Evolutionary conservation across 306 rosid genomes (phyloP).

Genomic region (Castanea mollissima): DNA sequence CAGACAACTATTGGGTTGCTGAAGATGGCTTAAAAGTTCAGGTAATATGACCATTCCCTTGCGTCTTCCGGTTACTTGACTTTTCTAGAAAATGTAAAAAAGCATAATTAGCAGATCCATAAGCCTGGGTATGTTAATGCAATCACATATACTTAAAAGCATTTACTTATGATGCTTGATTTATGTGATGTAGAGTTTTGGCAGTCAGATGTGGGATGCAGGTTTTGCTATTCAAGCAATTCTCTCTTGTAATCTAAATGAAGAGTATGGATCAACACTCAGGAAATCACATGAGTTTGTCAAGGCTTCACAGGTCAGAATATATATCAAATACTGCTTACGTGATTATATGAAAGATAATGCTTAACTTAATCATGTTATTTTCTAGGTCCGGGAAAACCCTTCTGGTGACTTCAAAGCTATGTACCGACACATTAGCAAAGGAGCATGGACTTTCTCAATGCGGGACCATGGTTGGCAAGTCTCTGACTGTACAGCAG

Average conservation of each 20-base stretch:
- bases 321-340: background rate
- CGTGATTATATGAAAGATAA: background rate
- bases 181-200: conserved; percentile 36
- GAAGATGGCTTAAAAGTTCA: conserved; percentile 82
- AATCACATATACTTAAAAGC: background rate
- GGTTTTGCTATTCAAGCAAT: conserved; percentile 58
- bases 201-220: conserved; percentile 57
- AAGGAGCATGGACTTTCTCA: conserved; percentile 65
- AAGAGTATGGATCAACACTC: conserved; percentile 49
- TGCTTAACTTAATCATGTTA: background rate
- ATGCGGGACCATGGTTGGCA: conserved; percentile 57
- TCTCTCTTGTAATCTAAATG: conserved; percentile 40
- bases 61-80: too few species aligned
- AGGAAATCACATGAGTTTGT: conserved; percentile 54
- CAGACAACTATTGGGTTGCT: conserved; percentile 67
- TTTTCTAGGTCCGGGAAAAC: conserved; percentile 40
- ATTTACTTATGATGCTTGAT: background rate
- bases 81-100: too few species aligned
- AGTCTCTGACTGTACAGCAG: conserved; percentile 70
- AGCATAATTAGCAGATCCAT: too few species aligned
- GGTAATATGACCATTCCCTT: conserved; percentile 17
- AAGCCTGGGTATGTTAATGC: background rate
- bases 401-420: conserved; percentile 42
- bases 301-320: conserved; percentile 61
- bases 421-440: conserved; percentile 47